A percentile compares a stretch with the other conserved stretches of the same genome.
Evolutionary conservation across 805 yeast genomes (phyloP).

Genomic region (Schwanniomyces vanrijiae): DNA sequence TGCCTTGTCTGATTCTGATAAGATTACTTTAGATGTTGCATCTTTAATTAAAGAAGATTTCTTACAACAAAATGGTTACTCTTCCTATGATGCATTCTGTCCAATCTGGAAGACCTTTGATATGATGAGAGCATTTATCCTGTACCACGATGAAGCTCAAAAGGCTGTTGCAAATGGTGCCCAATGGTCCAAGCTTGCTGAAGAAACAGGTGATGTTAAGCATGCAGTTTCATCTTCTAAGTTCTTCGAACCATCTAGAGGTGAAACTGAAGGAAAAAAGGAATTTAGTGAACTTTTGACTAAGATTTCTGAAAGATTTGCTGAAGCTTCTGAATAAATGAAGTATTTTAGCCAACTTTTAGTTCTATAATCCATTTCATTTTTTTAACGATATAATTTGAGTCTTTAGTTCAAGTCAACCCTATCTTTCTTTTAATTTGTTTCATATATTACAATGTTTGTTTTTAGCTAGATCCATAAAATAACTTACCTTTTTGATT

Average conservation of each 20-base stretch:
- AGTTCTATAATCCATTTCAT: neutral
- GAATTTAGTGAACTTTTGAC: constrained; percentile 77
- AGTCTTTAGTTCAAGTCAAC: constrained; percentile 3
- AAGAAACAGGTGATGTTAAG: constrained; percentile 86
- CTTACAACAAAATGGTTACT: constrained; percentile 98
- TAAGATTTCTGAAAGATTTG: constrained; percentile 84
- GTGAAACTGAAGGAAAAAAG: constrained; percentile 71
- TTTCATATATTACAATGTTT: neutral
- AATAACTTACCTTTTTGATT: neutral
- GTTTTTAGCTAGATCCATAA: constrained; percentile 2
- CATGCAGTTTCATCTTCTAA: constrained; percentile 93
- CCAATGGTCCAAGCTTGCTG: constrained; percentile 88
- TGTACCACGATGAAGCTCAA: constrained; percentile 96
- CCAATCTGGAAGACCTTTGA: constrained; percentile 98
- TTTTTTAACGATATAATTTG: constrained; percentile 1
- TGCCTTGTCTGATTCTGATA: constrained; percentile 94
- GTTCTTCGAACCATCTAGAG: constrained; percentile 93
- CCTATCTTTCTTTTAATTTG: neutral
- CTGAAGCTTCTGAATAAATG: constrained; percentile 85
- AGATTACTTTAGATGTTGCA: constrained; percentile 93
- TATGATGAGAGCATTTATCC: constrained; percentile 94
- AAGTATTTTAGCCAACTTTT: neutral
- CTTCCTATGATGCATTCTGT: constrained; percentile 97
- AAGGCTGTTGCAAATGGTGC: constrained; percentile 94
- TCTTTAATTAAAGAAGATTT: constrained; percentile 93